A percentile compares a stretch with the other conserved stretches of the same genome.
Evolutionary conservation across 306 rosid genomes (phyloP).

Genomic region (Abrus pulchellus): DNA sequence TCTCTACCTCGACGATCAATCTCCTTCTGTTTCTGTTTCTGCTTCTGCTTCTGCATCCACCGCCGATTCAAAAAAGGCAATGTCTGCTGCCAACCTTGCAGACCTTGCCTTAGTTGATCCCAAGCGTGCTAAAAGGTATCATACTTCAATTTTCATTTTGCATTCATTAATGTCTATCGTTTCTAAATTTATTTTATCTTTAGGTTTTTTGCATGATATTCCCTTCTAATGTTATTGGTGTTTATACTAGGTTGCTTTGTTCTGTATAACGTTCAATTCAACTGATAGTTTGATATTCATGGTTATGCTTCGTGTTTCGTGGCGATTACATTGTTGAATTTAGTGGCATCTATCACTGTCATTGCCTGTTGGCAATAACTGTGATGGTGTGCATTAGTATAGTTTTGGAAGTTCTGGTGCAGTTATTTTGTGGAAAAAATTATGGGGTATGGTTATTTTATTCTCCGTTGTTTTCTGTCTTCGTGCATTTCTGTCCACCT

Average conservation of each 20-base stretch:
- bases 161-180: too few relatives aligned
- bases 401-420: background rate
- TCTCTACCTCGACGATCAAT: constrained; percentile 63
- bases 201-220: background rate
- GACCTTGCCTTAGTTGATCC: constrained; percentile 88
- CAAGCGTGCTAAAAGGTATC: constrained; percentile 90
- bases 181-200: background rate
- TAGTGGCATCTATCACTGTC: constrained; percentile 1
- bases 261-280: too few relatives aligned
- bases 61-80: constrained; percentile 13
- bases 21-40: too few relatives aligned
- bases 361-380: background rate
- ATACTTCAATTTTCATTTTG: too few relatives aligned
- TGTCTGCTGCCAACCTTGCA: constrained; percentile 81
- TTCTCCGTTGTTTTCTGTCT: constrained; percentile 1
- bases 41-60: too few relatives aligned
- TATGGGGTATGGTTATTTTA: background rate
- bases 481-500: background rate
- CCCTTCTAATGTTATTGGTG: background rate
- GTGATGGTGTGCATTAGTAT: constrained; percentile 17
- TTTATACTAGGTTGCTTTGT: background rate
- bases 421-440: background rate
- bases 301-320: background rate
- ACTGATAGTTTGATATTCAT: too few relatives aligned
- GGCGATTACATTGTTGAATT: constrained; percentile 13